Percentiles rank a stretch among this genome's conserved stretches.
phyloP scores from a whole-genome alignment of 2,329 filamentous ascomycete genomes.

The Penicillium sp. region DNA sequence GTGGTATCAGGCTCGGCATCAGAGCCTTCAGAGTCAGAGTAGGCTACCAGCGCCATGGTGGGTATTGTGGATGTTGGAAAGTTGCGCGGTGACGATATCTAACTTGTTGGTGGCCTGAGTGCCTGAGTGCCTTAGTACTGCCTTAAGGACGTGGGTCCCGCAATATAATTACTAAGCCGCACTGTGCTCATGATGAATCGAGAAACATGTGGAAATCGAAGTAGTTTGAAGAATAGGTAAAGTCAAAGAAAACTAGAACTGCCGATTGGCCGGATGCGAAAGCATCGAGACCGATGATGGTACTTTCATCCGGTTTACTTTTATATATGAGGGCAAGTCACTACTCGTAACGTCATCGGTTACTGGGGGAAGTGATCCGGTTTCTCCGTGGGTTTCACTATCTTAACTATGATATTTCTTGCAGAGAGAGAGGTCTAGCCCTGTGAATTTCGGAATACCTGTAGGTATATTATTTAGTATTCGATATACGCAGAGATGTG shows the following conservation, averaged over 20 bases:
- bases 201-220: not conserved
- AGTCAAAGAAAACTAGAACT: not conserved
- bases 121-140: not conserved
- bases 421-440: not conserved
- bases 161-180: not conserved
- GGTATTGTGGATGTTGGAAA: not conserved
- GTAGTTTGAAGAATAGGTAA: not conserved
- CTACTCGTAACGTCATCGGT: slow-evolving; percentile 23
- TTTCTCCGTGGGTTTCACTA: slow-evolving; percentile 9
- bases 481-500: too few species aligned
- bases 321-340: not conserved
- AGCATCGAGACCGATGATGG: not conserved
- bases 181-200: not conserved
- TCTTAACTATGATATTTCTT: not conserved
- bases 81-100: not conserved
- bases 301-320: slow-evolving; percentile 1
- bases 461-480: too few species aligned
- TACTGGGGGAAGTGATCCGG: slow-evolving; percentile 15
- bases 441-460: not conserved
- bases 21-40: slow-evolving; percentile 71
- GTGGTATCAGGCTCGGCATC: slow-evolving; percentile 51
- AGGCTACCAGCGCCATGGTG: slow-evolving; percentile 73
- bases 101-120: not conserved
- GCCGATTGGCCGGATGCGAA: slow-evolving; percentile 1
- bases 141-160: not conserved